Percentiles rank a stretch among this genome's conserved stretches.
These are phyloP conservation scores for Starmerella apicola DNA, from an alignment of 805 yeast genomes.

Conservation along the genomic window DNA sequence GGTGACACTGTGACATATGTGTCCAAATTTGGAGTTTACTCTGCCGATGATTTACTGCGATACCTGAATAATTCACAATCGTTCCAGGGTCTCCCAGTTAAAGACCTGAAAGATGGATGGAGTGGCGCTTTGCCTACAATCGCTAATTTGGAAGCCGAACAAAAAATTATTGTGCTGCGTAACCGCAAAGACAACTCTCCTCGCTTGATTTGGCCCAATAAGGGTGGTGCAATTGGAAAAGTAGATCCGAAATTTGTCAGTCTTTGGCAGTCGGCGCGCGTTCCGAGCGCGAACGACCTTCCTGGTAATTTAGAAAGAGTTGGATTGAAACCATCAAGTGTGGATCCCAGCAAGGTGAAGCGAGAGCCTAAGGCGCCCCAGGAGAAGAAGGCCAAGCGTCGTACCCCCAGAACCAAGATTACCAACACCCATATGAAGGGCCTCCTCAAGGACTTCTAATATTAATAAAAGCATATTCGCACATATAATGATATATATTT, in stretches of 20 bases:
- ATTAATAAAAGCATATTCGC: no score
- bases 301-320: constrained; percentile 66
- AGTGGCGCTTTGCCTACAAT: constrained; percentile 71
- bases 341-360: constrained; percentile 90
- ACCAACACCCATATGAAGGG: constrained; percentile 97
- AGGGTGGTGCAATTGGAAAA: constrained; percentile 56
- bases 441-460: constrained; percentile 67
- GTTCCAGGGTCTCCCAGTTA: constrained; percentile 76
- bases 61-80: constrained; percentile 71
- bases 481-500: background rate
- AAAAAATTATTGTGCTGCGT: constrained; percentile 68
- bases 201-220: constrained; percentile 82
- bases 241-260: constrained; percentile 72
- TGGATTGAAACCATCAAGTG: constrained; percentile 92
- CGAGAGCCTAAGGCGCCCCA: constrained; percentile 40
- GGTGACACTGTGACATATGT: constrained; percentile 68
- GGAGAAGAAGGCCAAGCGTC: constrained; percentile 69
- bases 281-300: constrained; percentile 72
- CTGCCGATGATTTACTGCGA: constrained; percentile 61
- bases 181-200: constrained; percentile 91
- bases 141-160: constrained; percentile 61
- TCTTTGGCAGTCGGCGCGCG: constrained; percentile 66
- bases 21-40: constrained; percentile 76
- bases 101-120: constrained; percentile 86
- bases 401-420: constrained; percentile 81